Percentiles rank a stretch among this genome's conserved stretches.
Evolutionary conservation across 495 filamentous ascomycete genomes (phyloP).

Genomic region (Penicillium coffeae): DNA sequence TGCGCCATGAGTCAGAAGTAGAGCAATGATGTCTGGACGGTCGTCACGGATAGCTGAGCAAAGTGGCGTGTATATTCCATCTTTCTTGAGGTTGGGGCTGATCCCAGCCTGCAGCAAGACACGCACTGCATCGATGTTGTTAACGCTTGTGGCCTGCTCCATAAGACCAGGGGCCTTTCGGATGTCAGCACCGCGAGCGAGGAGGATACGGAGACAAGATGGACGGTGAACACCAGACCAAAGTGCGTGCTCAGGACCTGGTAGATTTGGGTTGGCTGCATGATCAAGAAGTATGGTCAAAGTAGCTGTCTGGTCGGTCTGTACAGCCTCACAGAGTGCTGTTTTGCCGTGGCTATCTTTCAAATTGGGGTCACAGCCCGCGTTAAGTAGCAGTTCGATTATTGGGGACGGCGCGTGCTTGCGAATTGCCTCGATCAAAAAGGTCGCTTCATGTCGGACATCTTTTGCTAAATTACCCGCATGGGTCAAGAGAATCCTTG

Average conservation of each 20-base stretch:
- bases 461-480: slow-evolving; percentile 42
- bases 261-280: slow-evolving; percentile 52
- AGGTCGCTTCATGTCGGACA: slow-evolving; percentile 41
- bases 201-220: slow-evolving; percentile 45
- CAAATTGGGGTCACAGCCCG: slow-evolving; percentile 46
- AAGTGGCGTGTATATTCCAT: slow-evolving; percentile 53
- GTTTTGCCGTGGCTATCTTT: slow-evolving; percentile 52
- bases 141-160: slow-evolving; percentile 51
- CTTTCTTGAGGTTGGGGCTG: slow-evolving; percentile 51
- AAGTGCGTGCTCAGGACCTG: slow-evolving; percentile 47
- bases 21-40: slow-evolving; percentile 44
- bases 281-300: slow-evolving; percentile 46
- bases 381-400: slow-evolving; percentile 44
- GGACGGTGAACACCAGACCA: slow-evolving; percentile 54
- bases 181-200: slow-evolving; percentile 46
- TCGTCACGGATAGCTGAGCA: slow-evolving; percentile 55
- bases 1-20: slow-evolving; percentile 47
- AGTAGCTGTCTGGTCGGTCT: slow-evolving; percentile 44
- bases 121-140: slow-evolving; percentile 39
- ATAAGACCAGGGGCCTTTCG: slow-evolving; percentile 47
- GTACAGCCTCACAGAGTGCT: slow-evolving; percentile 51
- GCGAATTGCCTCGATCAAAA: slow-evolving; percentile 45
- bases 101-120: slow-evolving; percentile 47
- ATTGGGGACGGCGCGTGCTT: slow-evolving; percentile 37
- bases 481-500: slow-evolving; percentile 44